A percentile compares a stretch with the other conserved stretches of the same genome.
phyloP scores from a whole-genome alignment of 805 yeast genomes.

The Myxozyma vanderwaltii region DNA sequence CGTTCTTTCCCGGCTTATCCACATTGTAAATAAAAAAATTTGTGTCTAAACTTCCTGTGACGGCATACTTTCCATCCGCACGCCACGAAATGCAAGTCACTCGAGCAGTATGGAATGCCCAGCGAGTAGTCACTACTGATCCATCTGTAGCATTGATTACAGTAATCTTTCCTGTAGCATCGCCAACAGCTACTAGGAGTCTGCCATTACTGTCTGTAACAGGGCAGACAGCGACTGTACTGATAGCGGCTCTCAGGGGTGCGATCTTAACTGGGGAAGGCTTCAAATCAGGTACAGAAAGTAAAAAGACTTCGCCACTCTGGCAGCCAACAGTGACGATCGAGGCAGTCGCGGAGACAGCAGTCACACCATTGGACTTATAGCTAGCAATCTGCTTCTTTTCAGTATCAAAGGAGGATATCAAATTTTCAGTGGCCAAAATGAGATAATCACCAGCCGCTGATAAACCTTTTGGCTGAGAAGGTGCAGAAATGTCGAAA shows the following conservation, averaged over 20 bases:
- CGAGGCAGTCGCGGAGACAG: conserved; percentile 22
- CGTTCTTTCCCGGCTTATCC: conserved; percentile 71
- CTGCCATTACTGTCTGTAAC: conserved; percentile 13
- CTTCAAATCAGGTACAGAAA: conserved; percentile 45
- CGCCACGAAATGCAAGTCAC: conserved; percentile 81
- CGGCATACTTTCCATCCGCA: conserved; percentile 67
- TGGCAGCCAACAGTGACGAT: conserved; percentile 32
- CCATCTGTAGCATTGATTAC: conserved; percentile 58
- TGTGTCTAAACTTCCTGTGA: conserved; percentile 83
- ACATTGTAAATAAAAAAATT: conserved; percentile 79
- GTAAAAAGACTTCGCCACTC: conserved; percentile 17
- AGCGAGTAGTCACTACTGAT: conserved; percentile 70
- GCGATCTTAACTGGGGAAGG: conserved; percentile 38
- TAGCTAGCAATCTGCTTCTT: conserved; percentile 6
- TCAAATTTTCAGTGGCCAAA: conserved; percentile 47
- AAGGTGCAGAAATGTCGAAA: conserved; percentile 44
- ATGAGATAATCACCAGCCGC: conserved; percentile 46
- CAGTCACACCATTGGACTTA: conserved; percentile 15
- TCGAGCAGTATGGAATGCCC: conserved; percentile 93
- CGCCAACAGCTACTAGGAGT: conserved; percentile 77
- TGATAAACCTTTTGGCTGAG: conserved; percentile 56
- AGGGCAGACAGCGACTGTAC: conserved; percentile 38
- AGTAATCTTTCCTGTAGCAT: conserved; percentile 80
- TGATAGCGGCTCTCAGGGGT: conserved; percentile 61
- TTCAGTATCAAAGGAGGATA: conserved; percentile 5